These are phyloP conservation scores for Akanthomyces lecanii DNA, from an alignment of 2,329 filamentous ascomycete species.

Conservation along the genomic window DNA sequence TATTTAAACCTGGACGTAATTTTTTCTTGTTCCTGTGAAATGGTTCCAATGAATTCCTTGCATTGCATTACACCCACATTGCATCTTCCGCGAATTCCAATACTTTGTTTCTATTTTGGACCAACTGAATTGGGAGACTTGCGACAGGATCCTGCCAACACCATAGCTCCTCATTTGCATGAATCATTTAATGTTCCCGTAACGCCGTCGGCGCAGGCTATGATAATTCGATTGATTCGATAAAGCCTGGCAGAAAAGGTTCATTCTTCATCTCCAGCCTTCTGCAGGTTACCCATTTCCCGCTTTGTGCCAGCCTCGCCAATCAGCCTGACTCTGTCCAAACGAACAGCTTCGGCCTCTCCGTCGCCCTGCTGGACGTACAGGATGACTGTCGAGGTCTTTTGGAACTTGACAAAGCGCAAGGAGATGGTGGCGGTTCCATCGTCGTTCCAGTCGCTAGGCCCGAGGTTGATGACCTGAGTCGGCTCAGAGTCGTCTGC, in stretches of 20 bases:
- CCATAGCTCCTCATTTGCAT: neutral
- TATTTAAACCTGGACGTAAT: slow-evolving; percentile 28
- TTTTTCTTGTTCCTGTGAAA: neutral
- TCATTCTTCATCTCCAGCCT: slow-evolving; percentile 74
- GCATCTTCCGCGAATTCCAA: neutral
- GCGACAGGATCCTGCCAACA: neutral
- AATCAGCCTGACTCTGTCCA: slow-evolving; percentile 75
- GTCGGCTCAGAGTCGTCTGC: slow-evolving; percentile 80
- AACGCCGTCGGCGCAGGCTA: slow-evolving; percentile 8
- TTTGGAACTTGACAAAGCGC: slow-evolving; percentile 97
- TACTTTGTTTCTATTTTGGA: neutral
- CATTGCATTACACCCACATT: too few relatives aligned
- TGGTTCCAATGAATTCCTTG: too few relatives aligned
- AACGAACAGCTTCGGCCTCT: slow-evolving; percentile 76
- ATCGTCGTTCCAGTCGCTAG: slow-evolving; percentile 76
- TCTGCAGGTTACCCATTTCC: slow-evolving; percentile 91
- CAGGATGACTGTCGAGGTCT: slow-evolving; percentile 77
- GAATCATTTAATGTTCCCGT: slow-evolving; percentile 1
- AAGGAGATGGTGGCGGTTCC: slow-evolving; percentile 69
- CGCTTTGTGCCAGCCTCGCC: slow-evolving; percentile 90
- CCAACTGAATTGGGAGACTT: neutral
- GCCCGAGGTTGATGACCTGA: slow-evolving; percentile 70
- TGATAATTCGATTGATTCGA: neutral
- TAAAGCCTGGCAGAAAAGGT: neutral
- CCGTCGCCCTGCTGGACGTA: slow-evolving; percentile 86